Base-by-base conservation (phyloP, 768 basidiomycete species). In the Termitomyces sp. region DNA sequence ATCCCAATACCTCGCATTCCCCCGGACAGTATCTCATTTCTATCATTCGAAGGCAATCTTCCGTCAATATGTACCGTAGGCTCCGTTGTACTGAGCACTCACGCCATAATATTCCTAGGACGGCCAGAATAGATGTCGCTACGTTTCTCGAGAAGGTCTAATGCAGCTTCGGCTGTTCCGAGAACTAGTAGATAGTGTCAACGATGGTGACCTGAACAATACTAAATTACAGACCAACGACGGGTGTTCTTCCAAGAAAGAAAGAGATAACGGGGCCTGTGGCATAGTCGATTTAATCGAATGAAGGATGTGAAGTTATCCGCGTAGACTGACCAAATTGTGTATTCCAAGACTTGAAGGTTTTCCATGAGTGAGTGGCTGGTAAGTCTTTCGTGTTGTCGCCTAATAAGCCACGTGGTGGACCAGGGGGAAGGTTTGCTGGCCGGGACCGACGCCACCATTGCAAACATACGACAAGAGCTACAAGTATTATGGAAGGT, bases 91-190 rank as follows among this genome's bases (percentile, higher is more conserved):
- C n/a, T n/a, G n/a, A n/a, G n/a, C n/a, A n/a, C 71, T 62, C 64
- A 58, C 46, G 46, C 54, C 54, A 71, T 63, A 39, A 72, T 71
- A 35, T 60, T 67, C 3, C 70, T 60, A 0, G 72, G 72, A 9
- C 72, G 64, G 44, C 70, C 68, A 0, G 72, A 73, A 56, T 71
- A 73, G 23, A 72, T 67, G n/a, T 65, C 61, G 11, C 69, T 67
- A 47, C 65, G 60, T 57, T 69, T 73, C 17, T 72, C 71, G 11
- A 73, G 45, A 7, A 73, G 60, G 39, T 73, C 70, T 1, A 63
- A 67, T 1, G 70, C 70, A 14, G 64, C 65, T 52, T 68, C 61
- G 5, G 65, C 54, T 6, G 65, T 68, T n/a, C 69, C 71, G 5
- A 68, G 62, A 3, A 68, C 68, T 55, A 2, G 5, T 21, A 35